A percentile compares a stretch with the other conserved stretches of the same genome.
These are phyloP conservation scores for Malassezia restricta DNA, from an alignment of 1,284 basidiomycete species.

Conservation along the genomic window DNA sequence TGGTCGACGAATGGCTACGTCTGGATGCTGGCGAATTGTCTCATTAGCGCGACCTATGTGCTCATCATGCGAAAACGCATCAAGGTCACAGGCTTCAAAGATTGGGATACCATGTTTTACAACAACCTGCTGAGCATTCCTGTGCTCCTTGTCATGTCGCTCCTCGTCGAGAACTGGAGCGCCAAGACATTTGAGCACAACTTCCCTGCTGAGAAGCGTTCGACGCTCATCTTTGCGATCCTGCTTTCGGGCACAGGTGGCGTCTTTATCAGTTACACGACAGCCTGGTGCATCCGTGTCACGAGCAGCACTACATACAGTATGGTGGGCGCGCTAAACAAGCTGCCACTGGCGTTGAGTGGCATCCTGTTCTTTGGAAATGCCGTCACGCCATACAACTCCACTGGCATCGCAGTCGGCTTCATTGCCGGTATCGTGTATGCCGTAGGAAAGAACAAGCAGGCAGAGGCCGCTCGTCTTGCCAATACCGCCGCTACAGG, in stretches of 20 bases:
- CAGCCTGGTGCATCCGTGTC: conserved; percentile 93
- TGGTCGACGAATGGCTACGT: conserved; percentile 58
- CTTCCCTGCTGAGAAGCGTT: conserved; percentile 75
- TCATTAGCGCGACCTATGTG: conserved; percentile 81
- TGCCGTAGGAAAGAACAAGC: conserved; percentile 42
- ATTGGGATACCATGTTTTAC: conserved; percentile 99
- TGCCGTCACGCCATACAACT: conserved; percentile 66
- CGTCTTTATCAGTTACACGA: conserved; percentile 93
- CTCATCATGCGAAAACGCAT: conserved; percentile 94
- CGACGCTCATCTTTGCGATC: conserved; percentile 71
- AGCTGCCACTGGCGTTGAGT: conserved; percentile 72
- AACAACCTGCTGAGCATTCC: conserved; percentile 94
- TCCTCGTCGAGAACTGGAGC: conserved; percentile 84
- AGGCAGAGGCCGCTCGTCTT: conserved; percentile 31
- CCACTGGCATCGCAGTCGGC: conserved; percentile 73
- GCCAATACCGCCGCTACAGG: conserved; percentile 23
- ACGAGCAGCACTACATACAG: conserved; percentile 97
- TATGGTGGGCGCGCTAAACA: conserved; percentile 98
- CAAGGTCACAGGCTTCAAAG: conserved; percentile 93
- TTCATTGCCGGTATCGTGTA: conserved; percentile 65
- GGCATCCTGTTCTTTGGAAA: conserved; percentile 56
- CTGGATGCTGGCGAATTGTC: conserved; percentile 92
- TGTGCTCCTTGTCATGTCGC: conserved; percentile 67
- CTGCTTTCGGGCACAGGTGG: conserved; percentile 91
- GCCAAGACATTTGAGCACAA: conserved; percentile 63